Percentiles rank a stretch among this genome's conserved stretches.
Evolutionary conservation across 768 basidiomycete genomes (phyloP).

Genomic region (Amanita pseudoporphyria): DNA sequence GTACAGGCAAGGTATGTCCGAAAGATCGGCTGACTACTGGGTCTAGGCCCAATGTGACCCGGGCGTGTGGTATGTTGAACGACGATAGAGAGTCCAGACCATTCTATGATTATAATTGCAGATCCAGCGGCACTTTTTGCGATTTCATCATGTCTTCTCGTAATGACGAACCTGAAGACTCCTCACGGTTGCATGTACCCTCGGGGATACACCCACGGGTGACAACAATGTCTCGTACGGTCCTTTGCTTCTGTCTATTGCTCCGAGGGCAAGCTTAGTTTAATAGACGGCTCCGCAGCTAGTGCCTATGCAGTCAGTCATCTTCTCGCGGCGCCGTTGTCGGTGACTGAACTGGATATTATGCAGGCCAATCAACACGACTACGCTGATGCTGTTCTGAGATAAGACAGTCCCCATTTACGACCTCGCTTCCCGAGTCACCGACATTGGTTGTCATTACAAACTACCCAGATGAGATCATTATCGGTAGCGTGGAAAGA

Average conservation of each 20-base stretch:
- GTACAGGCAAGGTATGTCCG: neutral
- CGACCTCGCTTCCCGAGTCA: slow-evolving; percentile 32
- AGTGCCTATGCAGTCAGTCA: slow-evolving; percentile 24
- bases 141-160: slow-evolving; percentile 3
- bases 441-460: slow-evolving; percentile 51
- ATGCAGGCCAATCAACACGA: slow-evolving; percentile 41
- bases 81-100: slow-evolving; percentile 1
- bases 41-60: neutral
- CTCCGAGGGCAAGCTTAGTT: slow-evolving; percentile 40
- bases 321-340: slow-evolving; percentile 7
- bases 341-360: slow-evolving; percentile 8
- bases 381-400: slow-evolving; percentile 57
- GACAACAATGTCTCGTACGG: slow-evolving; percentile 42
- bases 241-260: slow-evolving; percentile 40
- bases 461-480: slow-evolving; percentile 59
- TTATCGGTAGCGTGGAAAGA: slow-evolving; percentile 50
- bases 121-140: neutral
- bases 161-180: slow-evolving; percentile 23
- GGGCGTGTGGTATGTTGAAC: neutral
- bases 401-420: slow-evolving; percentile 58
- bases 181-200: slow-evolving; percentile 41
- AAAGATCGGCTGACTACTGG: slow-evolving; percentile 5
- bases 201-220: slow-evolving; percentile 35
- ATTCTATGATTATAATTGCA: slow-evolving; percentile 1
- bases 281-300: neutral